Percentiles rank a stretch among this genome's conserved stretches.
Evolutionary conservation across 768 basidiomycete genomes (phyloP).

Genomic region (Hebeloma cylindrosporum): DNA sequence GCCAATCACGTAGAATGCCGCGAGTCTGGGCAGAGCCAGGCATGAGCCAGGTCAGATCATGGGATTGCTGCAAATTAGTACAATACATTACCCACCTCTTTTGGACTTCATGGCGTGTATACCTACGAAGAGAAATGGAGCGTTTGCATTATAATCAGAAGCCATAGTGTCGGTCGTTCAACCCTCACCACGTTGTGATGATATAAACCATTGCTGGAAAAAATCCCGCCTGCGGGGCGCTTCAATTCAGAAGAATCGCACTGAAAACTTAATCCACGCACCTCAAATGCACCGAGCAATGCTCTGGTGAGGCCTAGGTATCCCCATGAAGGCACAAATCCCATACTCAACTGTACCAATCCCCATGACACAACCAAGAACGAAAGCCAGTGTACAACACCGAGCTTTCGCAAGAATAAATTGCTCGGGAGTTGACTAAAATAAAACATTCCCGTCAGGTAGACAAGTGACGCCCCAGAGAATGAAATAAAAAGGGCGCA

Average conservation of each 20-base stretch:
- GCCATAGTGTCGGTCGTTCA: not conserved
- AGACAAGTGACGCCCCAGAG: not conserved
- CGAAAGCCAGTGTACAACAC: constrained; percentile 40
- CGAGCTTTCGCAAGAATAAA: constrained; percentile 41
- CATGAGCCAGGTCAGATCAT: constrained; percentile 5
- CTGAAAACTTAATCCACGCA: constrained; percentile 16
- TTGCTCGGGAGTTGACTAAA: constrained; percentile 31
- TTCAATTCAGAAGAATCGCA: not conserved
- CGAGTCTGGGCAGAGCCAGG: constrained; percentile 36
- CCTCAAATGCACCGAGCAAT: constrained; percentile 45
- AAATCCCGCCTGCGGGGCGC: constrained; percentile 42
- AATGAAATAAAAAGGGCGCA: constrained; percentile 24
- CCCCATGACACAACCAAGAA: constrained; percentile 48
- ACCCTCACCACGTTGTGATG: constrained; percentile 46
- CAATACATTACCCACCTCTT: constrained; percentile 34
- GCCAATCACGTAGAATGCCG: constrained; percentile 47
- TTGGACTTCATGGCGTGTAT: constrained; percentile 52
- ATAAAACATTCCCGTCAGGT: not conserved
- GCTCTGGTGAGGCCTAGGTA: constrained; percentile 39
- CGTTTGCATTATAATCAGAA: not conserved
- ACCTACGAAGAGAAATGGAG: constrained; percentile 33
- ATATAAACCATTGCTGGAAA: constrained; percentile 50
- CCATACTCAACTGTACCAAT: constrained; percentile 44
- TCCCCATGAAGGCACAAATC: constrained; percentile 44
- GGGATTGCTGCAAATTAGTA: not conserved